These are phyloP conservation scores for Candida qinlingensis DNA, from an alignment of 805 yeast genomes.

Conservation along the genomic window DNA sequence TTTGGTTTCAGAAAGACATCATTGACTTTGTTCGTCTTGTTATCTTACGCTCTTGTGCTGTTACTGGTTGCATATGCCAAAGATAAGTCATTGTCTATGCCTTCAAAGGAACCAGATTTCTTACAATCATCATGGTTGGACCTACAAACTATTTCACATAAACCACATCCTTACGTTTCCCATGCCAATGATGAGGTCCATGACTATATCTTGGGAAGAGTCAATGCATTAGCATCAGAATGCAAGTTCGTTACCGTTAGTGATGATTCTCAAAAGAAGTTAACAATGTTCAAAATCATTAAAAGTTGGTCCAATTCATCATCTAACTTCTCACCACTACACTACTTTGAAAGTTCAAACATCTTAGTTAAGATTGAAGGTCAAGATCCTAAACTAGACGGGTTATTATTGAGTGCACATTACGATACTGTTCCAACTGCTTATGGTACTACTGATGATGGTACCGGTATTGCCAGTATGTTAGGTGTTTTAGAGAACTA, in stretches of 20 bases:
- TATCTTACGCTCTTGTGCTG: constrained; percentile 41
- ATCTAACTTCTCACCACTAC: constrained; percentile 40
- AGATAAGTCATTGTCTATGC: constrained; percentile 37
- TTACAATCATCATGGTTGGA: constrained; percentile 57
- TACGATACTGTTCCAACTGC: constrained; percentile 86
- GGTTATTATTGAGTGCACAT: constrained; percentile 76
- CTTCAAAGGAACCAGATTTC: constrained; percentile 35
- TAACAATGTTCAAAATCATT: constrained; percentile 46
- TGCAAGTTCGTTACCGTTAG: constrained; percentile 28
- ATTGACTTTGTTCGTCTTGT: constrained; percentile 47
- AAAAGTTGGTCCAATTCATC: constrained; percentile 40
- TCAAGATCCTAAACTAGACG: constrained; percentile 48
- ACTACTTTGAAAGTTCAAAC: constrained; percentile 81
- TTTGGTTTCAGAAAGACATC: constrained; percentile 75
- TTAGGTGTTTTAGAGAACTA: constrained; percentile 60
- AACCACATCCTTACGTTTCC: constrained; percentile 77
- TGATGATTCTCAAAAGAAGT: constrained; percentile 32
- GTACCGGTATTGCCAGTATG: constrained; percentile 80
- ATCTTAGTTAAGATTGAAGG: constrained; percentile 75
- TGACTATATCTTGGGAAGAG: constrained; percentile 49
- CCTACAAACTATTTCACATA: constrained; percentile 59
- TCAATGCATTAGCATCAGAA: constrained; percentile 28
- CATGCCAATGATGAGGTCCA: constrained; percentile 73
- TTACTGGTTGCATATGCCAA: constrained; percentile 35
- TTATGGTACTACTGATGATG: constrained; percentile 88